Conservation (phyloP, 2,329 filamentous ascomycete genomes). For the Xylaria sp. region DNA sequence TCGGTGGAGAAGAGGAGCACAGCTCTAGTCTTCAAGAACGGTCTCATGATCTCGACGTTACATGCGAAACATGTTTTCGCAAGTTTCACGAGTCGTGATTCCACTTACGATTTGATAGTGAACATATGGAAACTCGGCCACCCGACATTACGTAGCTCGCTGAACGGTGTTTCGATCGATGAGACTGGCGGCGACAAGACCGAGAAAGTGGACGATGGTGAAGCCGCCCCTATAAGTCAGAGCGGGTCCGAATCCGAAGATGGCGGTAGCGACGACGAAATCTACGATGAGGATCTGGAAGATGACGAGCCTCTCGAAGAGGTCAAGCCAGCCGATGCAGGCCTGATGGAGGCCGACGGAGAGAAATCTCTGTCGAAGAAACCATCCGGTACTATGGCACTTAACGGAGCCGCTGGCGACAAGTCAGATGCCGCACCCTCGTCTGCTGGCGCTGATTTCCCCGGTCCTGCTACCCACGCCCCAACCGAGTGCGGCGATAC, state of each 20-base stretch:
- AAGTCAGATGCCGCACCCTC: conserved; percentile 46
- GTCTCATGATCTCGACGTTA: conserved; percentile 90
- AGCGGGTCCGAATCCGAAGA: conserved; percentile 56
- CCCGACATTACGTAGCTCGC: conserved; percentile 80
- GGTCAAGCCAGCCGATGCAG: conserved; percentile 37
- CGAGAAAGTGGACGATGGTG: conserved; percentile 64
- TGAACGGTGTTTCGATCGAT: conserved; percentile 81
- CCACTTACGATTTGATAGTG: conserved; percentile 93
- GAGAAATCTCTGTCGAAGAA: conserved; percentile 67
- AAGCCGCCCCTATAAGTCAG: conserved; percentile 40
- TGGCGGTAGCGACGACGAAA: conserved; percentile 60
- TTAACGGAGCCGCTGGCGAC: conserved; percentile 42
- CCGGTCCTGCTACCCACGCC: conserved; percentile 73
- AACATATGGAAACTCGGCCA: conserved; percentile 98
- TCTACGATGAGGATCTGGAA: conserved; percentile 75
- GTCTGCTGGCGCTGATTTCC: conserved; percentile 59
- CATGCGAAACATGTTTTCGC: conserved; percentile 95
- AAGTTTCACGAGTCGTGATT: conserved; percentile 88
- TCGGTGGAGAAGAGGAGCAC: conserved; percentile 96
- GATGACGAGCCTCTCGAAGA: conserved; percentile 52
- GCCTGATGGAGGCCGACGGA: conserved; percentile 45
- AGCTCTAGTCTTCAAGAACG: conserved; percentile 92
- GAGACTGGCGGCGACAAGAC: conserved; percentile 85
- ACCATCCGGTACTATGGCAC: conserved; percentile 53
- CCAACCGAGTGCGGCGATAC: conserved; percentile 82